Base-by-base conservation (phyloP, 2,329 filamentous ascomycete species). In the Westerdykella sp. region DNA sequence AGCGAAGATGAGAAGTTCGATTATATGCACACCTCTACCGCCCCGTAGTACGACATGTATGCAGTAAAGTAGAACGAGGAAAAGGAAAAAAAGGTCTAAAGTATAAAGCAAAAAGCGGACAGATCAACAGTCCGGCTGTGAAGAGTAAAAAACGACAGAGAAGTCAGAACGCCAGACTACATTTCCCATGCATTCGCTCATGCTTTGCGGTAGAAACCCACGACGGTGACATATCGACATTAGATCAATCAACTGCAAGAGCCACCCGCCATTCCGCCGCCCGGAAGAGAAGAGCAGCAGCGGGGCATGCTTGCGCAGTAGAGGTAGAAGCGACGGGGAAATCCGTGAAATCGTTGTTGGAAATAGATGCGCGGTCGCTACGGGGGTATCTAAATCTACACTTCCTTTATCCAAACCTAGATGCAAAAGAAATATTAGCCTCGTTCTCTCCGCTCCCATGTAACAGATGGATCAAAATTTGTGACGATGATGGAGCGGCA, bases 381-480 rank as follows among this genome's bases (percentile, higher is more conserved):
- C 55, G 57, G 37, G 62, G 63, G 62, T 66, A 66, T 66, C 62
- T 65, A 58, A 59, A 46, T 67, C 61, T 67, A 68, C 55, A 68
- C 62, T 65, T 67, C 65, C 62, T 59, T 56, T 48, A 72, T 66
- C 70, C 70, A 73, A 49, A 73, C 68, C 70, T 73, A 53, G 16
- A 40, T 16, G 31, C 23, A 37, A 21, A 13, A 39, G 43, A 18
- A 34, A 23, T 7, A 38, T 59, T 56, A 59, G 54, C 47, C 31
- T 13, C 32, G 4, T 21, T 40, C 40, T 40, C 32, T 35, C 32
- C 32, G 6, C 32, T 35, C 32, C 32, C n/a, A 18, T 18, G 32
- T 9, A 14, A 35, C n/a, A n/a, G n/a, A 14, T 13, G 18, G 18
- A 21, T 21, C 18, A 21, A 21, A 21, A n/a, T n/a, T 21, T 21